phyloP scores from a whole-genome alignment of 805 yeast genomes.

The Starmerella asiatica region DNA sequence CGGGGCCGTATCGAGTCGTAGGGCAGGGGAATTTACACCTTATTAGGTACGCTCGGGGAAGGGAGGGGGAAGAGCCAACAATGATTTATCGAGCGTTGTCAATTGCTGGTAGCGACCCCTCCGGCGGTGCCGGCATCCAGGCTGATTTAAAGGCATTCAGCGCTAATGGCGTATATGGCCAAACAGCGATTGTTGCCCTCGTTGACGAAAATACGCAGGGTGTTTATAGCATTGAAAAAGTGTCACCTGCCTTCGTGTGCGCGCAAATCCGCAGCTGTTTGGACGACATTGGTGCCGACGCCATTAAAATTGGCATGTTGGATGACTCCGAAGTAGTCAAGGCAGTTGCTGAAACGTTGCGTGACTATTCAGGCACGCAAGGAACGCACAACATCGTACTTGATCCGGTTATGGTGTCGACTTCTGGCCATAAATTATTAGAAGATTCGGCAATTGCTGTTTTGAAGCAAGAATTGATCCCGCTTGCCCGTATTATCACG shows the following conservation, averaged over 20 bases:
- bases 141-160: conserved; percentile 74
- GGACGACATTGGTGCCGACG: conserved; percentile 49
- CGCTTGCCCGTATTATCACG: conserved; percentile 48
- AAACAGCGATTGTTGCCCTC: conserved; percentile 64
- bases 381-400: conserved; percentile 30
- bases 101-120: conserved; percentile 54
- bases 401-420: conserved; percentile 77
- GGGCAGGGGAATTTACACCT: no score
- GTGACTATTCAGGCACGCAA: conserved; percentile 4
- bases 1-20: no score
- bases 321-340: conserved; percentile 39
- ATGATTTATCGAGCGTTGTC: conserved; percentile 12
- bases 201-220: conserved; percentile 60
- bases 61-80: no score
- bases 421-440: conserved; percentile 55
- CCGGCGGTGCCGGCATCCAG: conserved; percentile 89
- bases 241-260: conserved; percentile 29
- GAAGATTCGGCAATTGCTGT: conserved; percentile 34
- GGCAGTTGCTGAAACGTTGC: conserved; percentile 29
- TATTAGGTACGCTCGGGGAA: no score
- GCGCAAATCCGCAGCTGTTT: conserved; percentile 41
- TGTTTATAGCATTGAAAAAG: conserved; percentile 15
- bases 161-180: conserved; percentile 61
- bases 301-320: conserved; percentile 69
- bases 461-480: conserved; percentile 36